A percentile compares a stretch with the other conserved stretches of the same genome.
Evolutionary conservation across 805 yeast species (phyloP).

Genomic region (Candida mattraensis): DNA sequence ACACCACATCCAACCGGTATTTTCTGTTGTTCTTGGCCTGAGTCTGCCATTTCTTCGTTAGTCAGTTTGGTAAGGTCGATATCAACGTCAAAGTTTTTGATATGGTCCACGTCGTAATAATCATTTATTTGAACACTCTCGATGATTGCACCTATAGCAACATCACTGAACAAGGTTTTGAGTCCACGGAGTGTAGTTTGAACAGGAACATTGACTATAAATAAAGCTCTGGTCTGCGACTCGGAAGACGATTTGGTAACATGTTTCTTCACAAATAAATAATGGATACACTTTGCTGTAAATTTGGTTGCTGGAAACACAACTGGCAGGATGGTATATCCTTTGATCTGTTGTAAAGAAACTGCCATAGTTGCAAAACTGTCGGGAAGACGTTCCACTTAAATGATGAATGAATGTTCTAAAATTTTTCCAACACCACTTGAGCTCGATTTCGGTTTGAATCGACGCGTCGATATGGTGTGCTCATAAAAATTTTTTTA

Average conservation of each 20-base stretch:
- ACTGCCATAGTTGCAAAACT: constrained; percentile 9
- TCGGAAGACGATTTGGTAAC: constrained; percentile 41
- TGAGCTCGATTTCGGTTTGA: no score
- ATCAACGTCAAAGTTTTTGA: constrained; percentile 39
- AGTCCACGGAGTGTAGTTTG: constrained; percentile 52
- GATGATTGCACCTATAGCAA: constrained; percentile 65
- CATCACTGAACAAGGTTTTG: constrained; percentile 54
- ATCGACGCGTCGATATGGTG: no score
- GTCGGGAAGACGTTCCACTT: neutral
- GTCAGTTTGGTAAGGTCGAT: constrained; percentile 60
- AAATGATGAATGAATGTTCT: no score
- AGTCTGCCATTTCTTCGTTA: constrained; percentile 44
- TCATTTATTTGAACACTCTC: constrained; percentile 40
- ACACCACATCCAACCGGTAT: constrained; percentile 76
- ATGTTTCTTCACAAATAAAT: constrained; percentile 67
- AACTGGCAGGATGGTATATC: constrained; percentile 54
- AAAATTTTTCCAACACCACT: neutral
- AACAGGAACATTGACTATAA: constrained; percentile 74
- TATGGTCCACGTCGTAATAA: constrained; percentile 29
- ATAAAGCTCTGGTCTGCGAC: constrained; percentile 56
- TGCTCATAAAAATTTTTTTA: no score
- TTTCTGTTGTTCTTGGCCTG: constrained; percentile 36
- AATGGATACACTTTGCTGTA: constrained; percentile 43
- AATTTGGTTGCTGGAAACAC: constrained; percentile 35
- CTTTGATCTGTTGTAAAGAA: constrained; percentile 48